Base-by-base conservation (phyloP, 768 basidiomycete genomes). In the Sporobolomyces pararoseus region DNA sequence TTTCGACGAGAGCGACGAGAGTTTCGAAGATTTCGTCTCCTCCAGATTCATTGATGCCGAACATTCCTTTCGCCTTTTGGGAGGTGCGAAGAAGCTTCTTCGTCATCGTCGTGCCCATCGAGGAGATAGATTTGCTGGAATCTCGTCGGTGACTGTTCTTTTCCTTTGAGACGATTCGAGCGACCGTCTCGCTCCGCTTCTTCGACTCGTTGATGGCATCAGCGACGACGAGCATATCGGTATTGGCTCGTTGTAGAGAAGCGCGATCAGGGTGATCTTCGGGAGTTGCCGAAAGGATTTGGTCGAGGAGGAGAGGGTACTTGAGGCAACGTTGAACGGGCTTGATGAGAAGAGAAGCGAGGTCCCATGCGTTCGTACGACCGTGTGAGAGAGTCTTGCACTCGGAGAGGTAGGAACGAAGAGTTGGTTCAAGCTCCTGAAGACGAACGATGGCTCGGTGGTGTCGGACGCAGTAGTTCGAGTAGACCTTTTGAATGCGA, bases 311-410 rank as follows among this genome's bases (percentile, higher is more conserved):
- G 19, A 99, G 84, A 31, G 94, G 94, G 79, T 98, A 98, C 83
- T 98, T 98, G 85, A 95, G 96, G 75, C 98, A 89, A 71, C 96
- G 87, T 80, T 99, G 96, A 57, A 99, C 89, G 10, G 96, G 96
- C 82, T 97, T 97, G 84, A 98, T 98, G 69, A 98, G 86, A 81
- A 98, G 95, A 13, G 91, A 92, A 68, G 91, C 90, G 37, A 99
- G 84, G 77, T 99, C 96, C 78, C 89, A 88, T 79, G 89, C 89
- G 76, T 88, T 88, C 75, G 91, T 90, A 81, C 94, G 65, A 1
- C 74, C 73, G 52, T 61, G 57, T 13, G 70, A 61, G n/a, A 76
- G 70, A 21, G 69, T 73, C 65, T 73, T 71, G 70, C 73, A 73
- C 27, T 86, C 85, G 14, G 83, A 78, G 53, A 90, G 83, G 79